A percentile compares a stretch with the other conserved stretches of the same genome.
phyloP scores from a whole-genome alignment of 2,329 filamentous ascomycete genomes.

The Iodosphaeria phyllophila region DNA sequence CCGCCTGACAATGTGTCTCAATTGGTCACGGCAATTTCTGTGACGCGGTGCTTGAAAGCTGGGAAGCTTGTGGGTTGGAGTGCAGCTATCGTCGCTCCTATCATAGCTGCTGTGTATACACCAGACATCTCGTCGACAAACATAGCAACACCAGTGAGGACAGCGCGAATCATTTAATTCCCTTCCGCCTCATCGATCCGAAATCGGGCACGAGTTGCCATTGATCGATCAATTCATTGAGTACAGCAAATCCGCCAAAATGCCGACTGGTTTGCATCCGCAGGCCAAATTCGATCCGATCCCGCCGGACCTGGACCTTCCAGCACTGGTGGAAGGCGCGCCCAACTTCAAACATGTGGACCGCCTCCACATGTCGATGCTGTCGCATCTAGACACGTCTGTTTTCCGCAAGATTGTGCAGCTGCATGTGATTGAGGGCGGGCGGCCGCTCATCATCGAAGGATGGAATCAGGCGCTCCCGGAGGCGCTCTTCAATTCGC shows the following conservation, averaged over 20 bases:
- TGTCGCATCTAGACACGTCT: constrained; percentile 56
- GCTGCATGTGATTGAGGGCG: constrained; percentile 66
- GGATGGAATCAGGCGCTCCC: constrained; percentile 67
- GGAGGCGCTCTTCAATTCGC: constrained; percentile 55
- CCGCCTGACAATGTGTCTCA: too few species aligned
- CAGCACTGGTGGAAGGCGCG: constrained; percentile 54
- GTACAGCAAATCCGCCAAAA: constrained; percentile 19
- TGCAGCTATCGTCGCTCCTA: too few species aligned
- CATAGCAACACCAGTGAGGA: not conserved
- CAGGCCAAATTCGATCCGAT: constrained; percentile 87
- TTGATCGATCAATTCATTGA: constrained; percentile 5
- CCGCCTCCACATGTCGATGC: constrained; percentile 60
- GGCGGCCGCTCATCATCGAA: constrained; percentile 79
- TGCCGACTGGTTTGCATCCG: constrained; percentile 59
- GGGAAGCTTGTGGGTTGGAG: too few species aligned
- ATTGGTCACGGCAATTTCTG: too few species aligned
- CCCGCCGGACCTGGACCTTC: constrained; percentile 65
- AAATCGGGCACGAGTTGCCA: too few species aligned
- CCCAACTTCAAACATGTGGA: constrained; percentile 78
- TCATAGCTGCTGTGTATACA: not conserved
- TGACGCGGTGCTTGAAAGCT: too few species aligned
- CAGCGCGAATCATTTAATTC: not conserved
- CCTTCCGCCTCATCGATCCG: not conserved
- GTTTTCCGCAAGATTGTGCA: constrained; percentile 74
- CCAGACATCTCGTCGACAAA: too few species aligned